Evolutionary conservation across 1,139 yeast genomes (phyloP).

Genomic region (Debaryomyces nepalensis): DNA sequence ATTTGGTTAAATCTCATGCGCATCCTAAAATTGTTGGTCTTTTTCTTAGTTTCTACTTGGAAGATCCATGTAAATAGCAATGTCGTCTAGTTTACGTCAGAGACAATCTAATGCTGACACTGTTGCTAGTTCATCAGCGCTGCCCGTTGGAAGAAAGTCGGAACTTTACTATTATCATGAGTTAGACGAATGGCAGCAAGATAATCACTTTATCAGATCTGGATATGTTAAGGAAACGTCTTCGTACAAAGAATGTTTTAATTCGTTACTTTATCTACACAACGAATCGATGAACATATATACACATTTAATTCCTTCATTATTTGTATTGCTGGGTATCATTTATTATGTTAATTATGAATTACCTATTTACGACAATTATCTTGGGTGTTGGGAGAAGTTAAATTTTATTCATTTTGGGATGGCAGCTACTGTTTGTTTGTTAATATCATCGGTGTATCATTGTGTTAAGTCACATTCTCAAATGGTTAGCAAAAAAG

Average conservation of each 20-base stretch:
- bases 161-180: conserved; percentile 38
- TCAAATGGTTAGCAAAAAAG: conserved; percentile 57
- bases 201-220: conserved; percentile 72
- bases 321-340: conserved; percentile 36
- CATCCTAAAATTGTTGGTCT: too few species aligned
- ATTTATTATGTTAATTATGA: conserved; percentile 29
- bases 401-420: conserved; percentile 46
- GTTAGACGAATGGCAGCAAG: conserved; percentile 83
- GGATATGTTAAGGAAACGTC: conserved; percentile 79
- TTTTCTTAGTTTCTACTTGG: too few species aligned
- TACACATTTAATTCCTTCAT: conserved; percentile 76
- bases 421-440: conserved; percentile 53
- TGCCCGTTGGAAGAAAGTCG: neutral
- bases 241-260: conserved; percentile 54
- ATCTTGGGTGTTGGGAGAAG: conserved; percentile 47
- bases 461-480: conserved; percentile 84
- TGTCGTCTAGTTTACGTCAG: conserved; percentile 5
- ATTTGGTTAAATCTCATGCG: neutral
- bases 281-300: conserved; percentile 86
- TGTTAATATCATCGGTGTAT: conserved; percentile 74
- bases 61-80: too few species aligned
- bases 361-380: conserved; percentile 46
- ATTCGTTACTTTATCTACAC: conserved; percentile 70
- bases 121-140: neutral
- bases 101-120: neutral